Base-by-base conservation (phyloP, 805 yeast species). In the Candida succiphila region DNA sequence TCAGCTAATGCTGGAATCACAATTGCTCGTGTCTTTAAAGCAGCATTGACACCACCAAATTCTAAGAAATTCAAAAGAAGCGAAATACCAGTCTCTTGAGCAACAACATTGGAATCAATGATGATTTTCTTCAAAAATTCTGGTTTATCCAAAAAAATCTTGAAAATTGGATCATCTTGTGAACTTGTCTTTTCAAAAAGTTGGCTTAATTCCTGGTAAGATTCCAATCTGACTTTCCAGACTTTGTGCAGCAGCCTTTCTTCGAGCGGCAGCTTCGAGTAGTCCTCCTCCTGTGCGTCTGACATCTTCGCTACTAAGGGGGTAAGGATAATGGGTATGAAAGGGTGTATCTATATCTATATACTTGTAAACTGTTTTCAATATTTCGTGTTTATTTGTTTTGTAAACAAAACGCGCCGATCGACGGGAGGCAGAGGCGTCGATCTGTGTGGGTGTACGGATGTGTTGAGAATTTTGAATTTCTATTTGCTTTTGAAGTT, bases 151-250 rank as follows among this genome's bases (percentile, higher is more conserved):
- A 73, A 50, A 48, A 69, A 74, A 3, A 61, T 61, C 17, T 54
- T 55, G 46, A 81, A 77, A 31, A 76, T 65, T 2, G 58, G 65
- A 42, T 75, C 85, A n/a, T 63, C 52, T 37, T 70, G 77, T 39
- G 65, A 63, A 3, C 75, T 64, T 2, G 84, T 69, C 31, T 53
- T 60, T 31, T 67, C 61, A 46, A 84, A 81, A 27, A 48, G 52
- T 27, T 60, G 60, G 16, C 64, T 58, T 33, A 77, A 49, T 45
- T 83, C 89, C 35, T 77, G 81, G 53, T 88, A 89, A 0, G 89
- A 96, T 14, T 65, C 72, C 35, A 71, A 60, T 39, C 98, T 75
- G 12, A 76, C 96, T 56, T 86, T 88, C 97, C 97, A 92, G 5
- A 60, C 72, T 49, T 80, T 78, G 52, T 82, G 87, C 7, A 55